Percentiles rank a stretch among this genome's conserved stretches.
Conservation (phyloP, 169 alveolate genomes). For the Plasmodium relictum region DNA sequence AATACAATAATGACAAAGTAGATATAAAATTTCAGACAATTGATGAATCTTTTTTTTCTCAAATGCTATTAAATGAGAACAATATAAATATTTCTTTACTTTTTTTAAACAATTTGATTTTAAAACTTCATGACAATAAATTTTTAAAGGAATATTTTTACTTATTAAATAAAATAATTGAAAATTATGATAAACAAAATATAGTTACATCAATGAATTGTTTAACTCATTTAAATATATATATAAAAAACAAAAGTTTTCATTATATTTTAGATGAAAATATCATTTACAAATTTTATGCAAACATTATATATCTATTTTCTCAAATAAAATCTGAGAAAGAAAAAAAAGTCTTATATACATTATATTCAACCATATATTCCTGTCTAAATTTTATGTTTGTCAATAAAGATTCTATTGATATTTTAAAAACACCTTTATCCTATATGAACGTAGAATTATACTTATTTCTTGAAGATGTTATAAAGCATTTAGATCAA, state of each 20-base stretch:
- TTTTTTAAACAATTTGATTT: slow-evolving; percentile 51
- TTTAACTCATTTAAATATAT: slow-evolving; percentile 33
- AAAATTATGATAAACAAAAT: slow-evolving; percentile 32
- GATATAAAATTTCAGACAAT: background rate
- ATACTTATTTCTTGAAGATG: slow-evolving; percentile 53
- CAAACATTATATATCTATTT: slow-evolving; percentile 57
- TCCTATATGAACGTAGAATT: slow-evolving; percentile 73
- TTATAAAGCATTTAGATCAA: slow-evolving; percentile 25
- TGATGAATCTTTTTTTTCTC: background rate
- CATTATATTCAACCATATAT: slow-evolving; percentile 50
- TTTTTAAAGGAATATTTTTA: slow-evolving; percentile 52
- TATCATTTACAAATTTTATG: slow-evolving; percentile 54
- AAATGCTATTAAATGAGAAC: slow-evolving; percentile 5
- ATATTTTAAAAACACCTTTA: slow-evolving; percentile 51
- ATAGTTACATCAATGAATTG: slow-evolving; percentile 50
- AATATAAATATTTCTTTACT: slow-evolving; percentile 28
- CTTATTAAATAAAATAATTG: slow-evolving; percentile 36
- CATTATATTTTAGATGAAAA: slow-evolving; percentile 38
- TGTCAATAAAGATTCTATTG: slow-evolving; percentile 15
- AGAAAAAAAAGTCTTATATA: slow-evolving; percentile 48
- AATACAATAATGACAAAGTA: background rate
- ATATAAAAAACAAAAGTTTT: slow-evolving; percentile 23
- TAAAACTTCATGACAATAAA: slow-evolving; percentile 20
- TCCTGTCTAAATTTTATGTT: slow-evolving; percentile 41
- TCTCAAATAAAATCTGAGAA: slow-evolving; percentile 24